Base-by-base conservation (phyloP, 2,329 filamentous ascomycete genomes). In the Hansfordia pulvinata region DNA sequence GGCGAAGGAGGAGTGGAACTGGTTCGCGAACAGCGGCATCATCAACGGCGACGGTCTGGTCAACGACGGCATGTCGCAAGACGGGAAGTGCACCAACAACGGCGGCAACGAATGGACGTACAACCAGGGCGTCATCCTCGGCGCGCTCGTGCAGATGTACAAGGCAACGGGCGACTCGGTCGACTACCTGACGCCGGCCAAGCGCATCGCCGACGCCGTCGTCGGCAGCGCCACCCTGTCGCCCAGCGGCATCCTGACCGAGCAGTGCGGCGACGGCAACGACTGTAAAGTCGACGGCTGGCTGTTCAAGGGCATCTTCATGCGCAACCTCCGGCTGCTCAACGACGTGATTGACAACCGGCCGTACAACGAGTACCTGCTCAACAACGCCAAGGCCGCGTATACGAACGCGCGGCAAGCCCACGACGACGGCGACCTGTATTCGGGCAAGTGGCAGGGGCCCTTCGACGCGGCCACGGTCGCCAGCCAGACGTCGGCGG, bases 231-330 rank as follows among this genome's bases (percentile, higher is more conserved):
- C 33, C 2, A 35, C 39, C 1, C 38, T 64, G 2, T 47, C 58
- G 20, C 32, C 45, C 0, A 41, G 47, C 23, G 49, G 53, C 11
- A 50, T 63, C 6, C 36, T 67, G 0, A 55, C 55, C 8, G 62
- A 66, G 22, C 46, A 52, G 0, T 45, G 46, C 12, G 50, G 47
- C 5, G 44, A 44, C 10, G 35, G 32, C 4, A 50, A 54, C 22
- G 31, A 37, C 5, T 49, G 46, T 31, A 36, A 43, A 21, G 35
- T 37, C 11, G 41, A 48, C 21, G 59, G 53, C 1, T 54, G 58
- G 0, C 63, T 72, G 23, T 77, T 77, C 55, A 77, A 77, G 39
- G 72, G 72, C 2, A 55, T 75, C 5, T 75, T 76, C 36, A 59
- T 61, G 13, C 58, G 70, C 1, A 70, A 70, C 29, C 45, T 77